Conservation (phyloP, 2,329 filamentous ascomycete genomes). For the Rutstroemia sydowiana region DNA sequence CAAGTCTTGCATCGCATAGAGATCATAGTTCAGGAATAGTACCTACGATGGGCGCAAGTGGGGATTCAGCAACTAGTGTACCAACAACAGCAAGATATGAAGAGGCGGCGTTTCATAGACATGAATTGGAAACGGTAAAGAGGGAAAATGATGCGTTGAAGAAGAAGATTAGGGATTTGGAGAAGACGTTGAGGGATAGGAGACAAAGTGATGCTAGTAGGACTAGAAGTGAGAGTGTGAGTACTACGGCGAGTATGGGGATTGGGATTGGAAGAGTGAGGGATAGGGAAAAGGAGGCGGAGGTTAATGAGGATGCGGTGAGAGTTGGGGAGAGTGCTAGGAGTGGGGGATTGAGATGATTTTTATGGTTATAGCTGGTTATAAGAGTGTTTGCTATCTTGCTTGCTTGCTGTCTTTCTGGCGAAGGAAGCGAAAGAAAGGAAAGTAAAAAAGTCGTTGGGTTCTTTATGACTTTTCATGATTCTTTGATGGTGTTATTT, state of each 20-base stretch:
- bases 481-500: too few relatives aligned
- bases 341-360: conserved; percentile 31
- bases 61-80: conserved; percentile 35
- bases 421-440: too few relatives aligned
- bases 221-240: conserved; percentile 44
- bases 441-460: too few relatives aligned
- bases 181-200: conserved; percentile 39
- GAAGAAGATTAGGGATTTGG: conserved; percentile 53
- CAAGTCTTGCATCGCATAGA: conserved; percentile 19
- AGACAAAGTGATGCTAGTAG: conserved; percentile 34
- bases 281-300: conserved; percentile 36
- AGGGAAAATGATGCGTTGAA: conserved; percentile 57
- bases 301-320: conserved; percentile 50
- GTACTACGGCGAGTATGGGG: conserved; percentile 42
- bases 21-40: conserved; percentile 22
- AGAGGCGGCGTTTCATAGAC: conserved; percentile 51
- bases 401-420: too few relatives aligned
- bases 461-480: too few relatives aligned
- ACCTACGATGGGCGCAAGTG: conserved; percentile 2
- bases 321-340: conserved; percentile 56
- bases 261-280: conserved; percentile 32
- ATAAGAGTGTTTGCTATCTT: too few relatives aligned
- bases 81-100: conserved; percentile 54
- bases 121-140: conserved; percentile 54
- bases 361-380: too few relatives aligned